Evolutionary conservation across 2,329 filamentous ascomycete species (phyloP).

Genomic region (Atkinsonella texensis): DNA sequence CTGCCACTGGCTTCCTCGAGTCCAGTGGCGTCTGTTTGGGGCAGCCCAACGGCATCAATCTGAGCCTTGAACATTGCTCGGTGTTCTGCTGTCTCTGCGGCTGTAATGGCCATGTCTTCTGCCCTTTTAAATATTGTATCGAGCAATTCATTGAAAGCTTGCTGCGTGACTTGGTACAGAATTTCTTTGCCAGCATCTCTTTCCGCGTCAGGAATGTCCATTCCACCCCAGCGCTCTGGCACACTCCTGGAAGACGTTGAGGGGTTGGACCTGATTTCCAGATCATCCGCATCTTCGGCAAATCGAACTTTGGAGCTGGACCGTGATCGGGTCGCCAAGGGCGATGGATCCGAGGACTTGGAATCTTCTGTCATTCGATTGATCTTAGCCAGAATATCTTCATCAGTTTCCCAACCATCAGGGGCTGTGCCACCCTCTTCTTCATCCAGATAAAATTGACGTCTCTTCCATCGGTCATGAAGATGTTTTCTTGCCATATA

Average conservation of each 20-base stretch:
- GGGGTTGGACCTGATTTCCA: conserved; percentile 57
- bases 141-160: conserved; percentile 82
- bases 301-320: conserved; percentile 74
- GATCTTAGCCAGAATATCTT: conserved; percentile 38
- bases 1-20: background rate
- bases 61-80: conserved; percentile 44
- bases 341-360: conserved; percentile 25
- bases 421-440: conserved; percentile 65
- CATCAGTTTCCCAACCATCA: conserved; percentile 48
- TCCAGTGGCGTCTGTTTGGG: conserved; percentile 12
- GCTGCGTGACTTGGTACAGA: conserved; percentile 80
- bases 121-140: conserved; percentile 73
- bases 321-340: conserved; percentile 32
- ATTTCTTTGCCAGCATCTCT: conserved; percentile 78
- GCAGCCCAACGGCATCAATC: conserved; percentile 28
- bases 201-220: conserved; percentile 70
- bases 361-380: conserved; percentile 25
- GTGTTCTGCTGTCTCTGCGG: conserved; percentile 47
- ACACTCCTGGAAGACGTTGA: conserved; percentile 62
- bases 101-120: conserved; percentile 63
- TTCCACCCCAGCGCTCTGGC: conserved; percentile 64
- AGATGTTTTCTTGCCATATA: conserved; percentile 40
- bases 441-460: conserved; percentile 74
- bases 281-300: conserved; percentile 57
- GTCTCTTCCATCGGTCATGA: conserved; percentile 61